phyloP scores from a whole-genome alignment of 2,329 filamentous ascomycete species.

The Xylariaceae sp. region DNA sequence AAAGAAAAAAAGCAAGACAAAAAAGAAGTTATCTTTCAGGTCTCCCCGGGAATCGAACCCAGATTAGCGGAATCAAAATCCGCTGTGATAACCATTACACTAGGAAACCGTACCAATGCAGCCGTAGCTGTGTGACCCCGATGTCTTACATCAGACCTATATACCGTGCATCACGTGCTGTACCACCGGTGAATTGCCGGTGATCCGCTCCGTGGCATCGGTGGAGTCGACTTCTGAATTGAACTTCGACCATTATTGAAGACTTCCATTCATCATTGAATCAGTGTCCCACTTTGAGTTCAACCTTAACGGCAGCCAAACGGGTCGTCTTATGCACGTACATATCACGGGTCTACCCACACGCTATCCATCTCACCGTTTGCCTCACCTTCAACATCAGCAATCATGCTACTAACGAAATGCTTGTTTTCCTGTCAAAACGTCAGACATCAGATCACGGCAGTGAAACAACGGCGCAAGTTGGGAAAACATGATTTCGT shows the following conservation, averaged over 20 bases:
- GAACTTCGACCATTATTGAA: too few species aligned
- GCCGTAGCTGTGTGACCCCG: constrained; percentile 4
- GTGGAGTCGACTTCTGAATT: too few species aligned
- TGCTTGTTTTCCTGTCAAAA: not conserved
- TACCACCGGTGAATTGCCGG: not conserved
- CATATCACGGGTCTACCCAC: not conserved
- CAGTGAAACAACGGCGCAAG: not conserved
- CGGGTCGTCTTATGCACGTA: not conserved
- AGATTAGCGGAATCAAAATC: constrained; percentile 24
- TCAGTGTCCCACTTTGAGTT: too few species aligned
- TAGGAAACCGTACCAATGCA: constrained; percentile 11
- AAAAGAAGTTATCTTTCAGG: not conserved
- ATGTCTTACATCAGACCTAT: not conserved
- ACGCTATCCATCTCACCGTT: not conserved
- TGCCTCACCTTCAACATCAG: not conserved
- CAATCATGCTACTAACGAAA: too few species aligned
- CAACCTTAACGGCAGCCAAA: too few species aligned
- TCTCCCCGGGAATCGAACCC: constrained; percentile 23
- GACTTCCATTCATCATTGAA: too few species aligned
- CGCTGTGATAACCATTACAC: constrained; percentile 24
- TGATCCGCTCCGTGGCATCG: too few species aligned
- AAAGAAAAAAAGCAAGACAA: not conserved
- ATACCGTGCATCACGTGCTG: not conserved
- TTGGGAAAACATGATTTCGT: not conserved
- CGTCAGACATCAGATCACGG: not conserved